Evolutionary conservation across 179 eudicot genomes (phyloP), one percentile per base, ranked within the genome.

Genomic region (Dionaea muscipula): DNA sequence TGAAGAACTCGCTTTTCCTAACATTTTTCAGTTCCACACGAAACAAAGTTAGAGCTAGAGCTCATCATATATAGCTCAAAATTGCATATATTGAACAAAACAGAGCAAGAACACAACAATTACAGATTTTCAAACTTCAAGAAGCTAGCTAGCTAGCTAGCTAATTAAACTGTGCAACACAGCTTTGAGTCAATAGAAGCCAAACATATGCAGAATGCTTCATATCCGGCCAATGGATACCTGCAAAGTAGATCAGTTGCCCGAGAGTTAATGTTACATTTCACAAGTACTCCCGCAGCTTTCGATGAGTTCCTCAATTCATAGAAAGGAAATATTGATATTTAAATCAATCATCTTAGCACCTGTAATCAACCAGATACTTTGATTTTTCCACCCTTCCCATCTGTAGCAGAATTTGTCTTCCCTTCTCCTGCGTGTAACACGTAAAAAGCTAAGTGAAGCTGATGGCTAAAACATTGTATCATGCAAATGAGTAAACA

Each of bases 361-460:
- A 87, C 98, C 94, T 91, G 78, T 75, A 87, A 64, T 91, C 96
- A 72, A 91, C 79, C 39, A 87, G 74, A 67, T 78, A 91, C 44
- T 78, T 79, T 0, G 86, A 74, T 55, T 82, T 84, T n/a, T 75
- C 81, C 46, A 80, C 72, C 58, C 96, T 70, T 28, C 94, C 94
- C 55, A 91, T 84, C 55, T 87, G 98, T 65, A 91, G 66, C 46
- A 82, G 72, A 6, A 86, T 78, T 62, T 84, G 94, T 57, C 66
- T 79, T 69, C 80, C 94, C 36, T 79, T 70, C 36, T 78, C 86
- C 94, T 83, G 51, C 7, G 3, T 20, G 48, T n/a, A 63, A 26
- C 47, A 57, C 37, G 36, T n/a, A 13, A 36, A 68, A 39, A 39
- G 44, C n/a, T 39, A 4, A 39, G n/a, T n/a, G 18, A 39, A 12